These are phyloP conservation scores for Myxozyma nipponensis DNA, from an alignment of 805 yeast genomes.

Conservation along the genomic window DNA sequence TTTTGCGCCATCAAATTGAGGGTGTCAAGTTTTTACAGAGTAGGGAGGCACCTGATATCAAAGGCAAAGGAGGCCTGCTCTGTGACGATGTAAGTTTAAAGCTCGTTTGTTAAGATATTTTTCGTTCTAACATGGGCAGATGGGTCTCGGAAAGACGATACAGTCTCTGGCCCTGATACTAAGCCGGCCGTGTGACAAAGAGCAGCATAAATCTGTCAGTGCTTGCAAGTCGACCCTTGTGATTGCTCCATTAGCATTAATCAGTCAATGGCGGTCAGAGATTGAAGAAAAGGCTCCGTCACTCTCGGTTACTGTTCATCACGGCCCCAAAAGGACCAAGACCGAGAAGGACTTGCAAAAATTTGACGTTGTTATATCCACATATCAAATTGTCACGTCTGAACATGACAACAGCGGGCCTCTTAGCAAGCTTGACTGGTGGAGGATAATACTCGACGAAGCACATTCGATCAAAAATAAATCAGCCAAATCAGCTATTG, in stretches of 20 bases:
- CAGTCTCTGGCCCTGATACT: constrained; percentile 68
- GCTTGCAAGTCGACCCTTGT: constrained; percentile 39
- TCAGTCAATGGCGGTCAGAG: constrained; percentile 44
- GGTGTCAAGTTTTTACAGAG: constrained; percentile 44
- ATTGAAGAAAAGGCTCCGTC: constrained; percentile 36
- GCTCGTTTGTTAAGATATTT: background rate
- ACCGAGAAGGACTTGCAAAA: constrained; percentile 31
- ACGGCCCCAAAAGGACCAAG: constrained; percentile 40
- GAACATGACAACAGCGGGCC: constrained; percentile 32
- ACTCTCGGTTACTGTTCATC: constrained; percentile 31
- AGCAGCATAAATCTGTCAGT: constrained; percentile 37
- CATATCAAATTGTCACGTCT: constrained; percentile 70
- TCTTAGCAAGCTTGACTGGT: constrained; percentile 40
- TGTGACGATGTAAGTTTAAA: constrained; percentile 61
- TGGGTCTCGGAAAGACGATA: constrained; percentile 87
- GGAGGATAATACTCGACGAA: constrained; percentile 61
- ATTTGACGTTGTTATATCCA: constrained; percentile 81
- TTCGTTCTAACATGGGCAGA: constrained; percentile 32
- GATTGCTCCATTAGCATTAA: constrained; percentile 43
- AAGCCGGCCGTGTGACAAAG: constrained; percentile 40
- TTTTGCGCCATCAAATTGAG: constrained; percentile 46
- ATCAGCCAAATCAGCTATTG: constrained; percentile 45
- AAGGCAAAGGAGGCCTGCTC: constrained; percentile 53
- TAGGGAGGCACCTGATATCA: constrained; percentile 38
- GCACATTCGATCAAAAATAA: constrained; percentile 59